Percentiles rank a stretch among this genome's conserved stretches.
Conservation (phyloP, 371 early-diverging fungal genomes). For the Encephalitozoon intestinalis region DNA sequence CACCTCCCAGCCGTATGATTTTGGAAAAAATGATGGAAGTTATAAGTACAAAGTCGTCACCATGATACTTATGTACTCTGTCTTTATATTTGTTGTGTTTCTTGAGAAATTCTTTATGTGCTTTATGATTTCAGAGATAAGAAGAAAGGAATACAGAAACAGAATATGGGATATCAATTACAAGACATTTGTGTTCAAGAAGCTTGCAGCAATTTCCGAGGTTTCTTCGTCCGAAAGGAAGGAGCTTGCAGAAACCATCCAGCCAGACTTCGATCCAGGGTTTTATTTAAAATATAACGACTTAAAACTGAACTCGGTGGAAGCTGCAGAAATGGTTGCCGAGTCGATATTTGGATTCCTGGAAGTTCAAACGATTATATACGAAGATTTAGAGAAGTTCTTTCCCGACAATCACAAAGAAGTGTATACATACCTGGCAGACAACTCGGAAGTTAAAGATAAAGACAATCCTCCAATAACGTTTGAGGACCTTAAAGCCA, state of each 20-base stretch:
- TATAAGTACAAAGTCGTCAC: constrained; percentile 26
- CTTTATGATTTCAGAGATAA: constrained; percentile 48
- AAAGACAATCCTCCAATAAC: constrained; percentile 5
- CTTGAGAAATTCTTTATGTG: constrained; percentile 55
- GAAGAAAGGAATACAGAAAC: constrained; percentile 45
- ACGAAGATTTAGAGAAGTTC: constrained; percentile 29
- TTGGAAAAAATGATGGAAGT: not conserved
- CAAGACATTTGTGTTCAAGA: constrained; percentile 57
- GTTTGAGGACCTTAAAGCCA: constrained; percentile 30
- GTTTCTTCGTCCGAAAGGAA: not conserved
- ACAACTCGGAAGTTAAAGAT: not conserved
- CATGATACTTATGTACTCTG: constrained; percentile 38
- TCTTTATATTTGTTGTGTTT: constrained; percentile 47
- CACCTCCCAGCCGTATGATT: constrained; percentile 43
- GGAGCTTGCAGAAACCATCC: constrained; percentile 10
- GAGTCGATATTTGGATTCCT: constrained; percentile 52
- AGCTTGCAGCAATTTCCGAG: constrained; percentile 47
- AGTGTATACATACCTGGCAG: constrained; percentile 30
- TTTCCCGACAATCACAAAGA: constrained; percentile 43
- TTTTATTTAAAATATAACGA: constrained; percentile 54
- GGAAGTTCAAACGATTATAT: constrained; percentile 17
- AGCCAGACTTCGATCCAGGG: constrained; percentile 48
- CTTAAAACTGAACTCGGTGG: constrained; percentile 36
- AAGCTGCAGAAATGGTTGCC: constrained; percentile 45
- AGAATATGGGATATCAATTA: constrained; percentile 59